Percentiles rank a stretch among this genome's conserved stretches.
Evolutionary conservation across 352 stramenopile species (phyloP).

Genomic region (Pythium dissotocum): DNA sequence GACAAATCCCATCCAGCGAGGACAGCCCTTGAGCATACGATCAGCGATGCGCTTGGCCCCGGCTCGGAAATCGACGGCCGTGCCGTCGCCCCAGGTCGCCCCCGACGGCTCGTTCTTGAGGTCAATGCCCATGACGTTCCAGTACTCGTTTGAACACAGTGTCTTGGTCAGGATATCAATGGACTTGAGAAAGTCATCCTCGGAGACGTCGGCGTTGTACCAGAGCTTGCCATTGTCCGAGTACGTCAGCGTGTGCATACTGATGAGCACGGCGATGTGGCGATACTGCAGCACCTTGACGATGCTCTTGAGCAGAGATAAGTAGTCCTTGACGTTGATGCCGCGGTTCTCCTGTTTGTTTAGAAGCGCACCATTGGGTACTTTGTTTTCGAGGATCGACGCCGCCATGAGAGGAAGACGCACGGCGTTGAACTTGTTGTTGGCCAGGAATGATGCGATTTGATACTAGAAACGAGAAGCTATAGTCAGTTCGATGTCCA

Average conservation of each 20-base stretch:
- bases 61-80: constrained; percentile 44
- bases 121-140: constrained; percentile 75
- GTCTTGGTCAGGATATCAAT: constrained; percentile 30
- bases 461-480: constrained; percentile 39
- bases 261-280: constrained; percentile 47
- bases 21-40: constrained; percentile 64
- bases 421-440: constrained; percentile 82
- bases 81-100: constrained; percentile 52
- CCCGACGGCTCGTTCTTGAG: constrained; percentile 62
- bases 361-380: constrained; percentile 35
- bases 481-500: too few relatives aligned
- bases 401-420: constrained; percentile 60
- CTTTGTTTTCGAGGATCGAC: constrained; percentile 63
- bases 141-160: constrained; percentile 67
- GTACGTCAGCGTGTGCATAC: constrained; percentile 42
- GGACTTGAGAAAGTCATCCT: constrained; percentile 25
- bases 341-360: constrained; percentile 59
- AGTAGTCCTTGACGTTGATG: constrained; percentile 41
- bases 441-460: constrained; percentile 61
- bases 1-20: constrained; percentile 72
- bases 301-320: constrained; percentile 44
- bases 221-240: constrained; percentile 37
- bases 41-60: constrained; percentile 53
- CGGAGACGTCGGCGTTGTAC: constrained; percentile 31
- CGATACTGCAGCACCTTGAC: constrained; percentile 43